Evolutionary conservation across 352 stramenopile genomes (phyloP), one percentile per base, ranked within the genome.

Genomic region (Phytopythium ostracodes): DNA sequence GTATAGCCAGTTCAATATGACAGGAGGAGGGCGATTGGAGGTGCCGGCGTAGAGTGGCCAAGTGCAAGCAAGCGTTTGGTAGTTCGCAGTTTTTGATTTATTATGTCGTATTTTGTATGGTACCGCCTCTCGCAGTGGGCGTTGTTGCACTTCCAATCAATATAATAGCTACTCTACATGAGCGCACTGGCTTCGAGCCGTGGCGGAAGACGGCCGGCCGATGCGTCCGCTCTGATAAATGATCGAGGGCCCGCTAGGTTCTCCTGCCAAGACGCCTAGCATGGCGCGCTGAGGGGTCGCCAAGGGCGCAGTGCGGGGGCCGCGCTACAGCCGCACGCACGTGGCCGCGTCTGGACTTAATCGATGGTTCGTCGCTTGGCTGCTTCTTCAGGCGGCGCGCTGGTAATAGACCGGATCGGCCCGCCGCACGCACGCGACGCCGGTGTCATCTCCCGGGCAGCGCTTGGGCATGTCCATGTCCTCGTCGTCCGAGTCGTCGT

Each of bases 401-500:
- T 4, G 25, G 27, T 15, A n/a, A n/a, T n/a, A 22, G 25, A 54
- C 47, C 14, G 47, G 47, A 27, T 36, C 25, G 25, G 47, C 47
- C 25, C 14, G 27, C 14, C 47, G 47, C 47, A 54, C 47, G 27
- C 25, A 38, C 17, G 47, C 47, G 47, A 12, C 22, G 12, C 47
- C 47, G 27, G 47, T 17, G 47, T 36, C 27, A 2, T 5, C 3
- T 10, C 20, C 24, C 7, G 22, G 11, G 2, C 44, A 51, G 44
- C 44, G 44, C 44, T 51, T 51, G 62, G 56, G 44, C 36, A 56
- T 56, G 22, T 73, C 62, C 6, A 62, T 62, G 4, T 42, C 63
- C 36, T 63, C 64, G n/a, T 47, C 25, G 56, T 52, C 56, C 22
- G 25, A 18, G 38, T 53, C 20, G 35, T 72, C 65, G 36, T 73